Evolutionary conservation across 805 yeast genomes (phyloP), one percentile per base, ranked within the genome.

Genomic region (Komagataella kurtzmanii): DNA sequence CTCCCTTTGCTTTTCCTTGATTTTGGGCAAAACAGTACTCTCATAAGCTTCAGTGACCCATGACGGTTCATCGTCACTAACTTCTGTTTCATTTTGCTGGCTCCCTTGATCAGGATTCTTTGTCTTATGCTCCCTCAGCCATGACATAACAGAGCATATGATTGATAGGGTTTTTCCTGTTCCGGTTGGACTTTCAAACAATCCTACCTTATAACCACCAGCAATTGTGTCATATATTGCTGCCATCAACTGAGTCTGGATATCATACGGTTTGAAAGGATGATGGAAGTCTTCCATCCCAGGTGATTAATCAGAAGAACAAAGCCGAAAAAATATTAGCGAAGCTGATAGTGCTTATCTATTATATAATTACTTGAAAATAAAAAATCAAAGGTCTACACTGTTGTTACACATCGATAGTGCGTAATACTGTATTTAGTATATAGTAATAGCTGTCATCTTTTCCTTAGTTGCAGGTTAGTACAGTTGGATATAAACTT

Each of bases 101-200:
- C 53, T 50, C 21, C 14, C 21, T 24, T 19, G n/a, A 52, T 53
- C 47, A 51, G 51, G 12, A 52, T 43, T n/a, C 43, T 48, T 40
- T 49, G 49, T 55, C 58, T 52, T 21, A 56, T 58, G 50, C 56
- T 77, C 72, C 52, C 91, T 64, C 40, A 90, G 69, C 96, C 96
- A 90, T 0, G 90, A 79, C 76, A 90, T 74, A 0, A 91, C 71
- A 0, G 95, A 79, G 61, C 97, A 91, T 3, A 91, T 85, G 48
- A 90, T 66, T 0, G 96, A 88, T 2, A 91, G 68, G 0, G 97
- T 89, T 65, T 90, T 90, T 2, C 98, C 97, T 1, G 90, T 87
- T 6, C 98, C 98, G 0, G 98, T 90, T 0, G 98, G 98, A 53
- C 93, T 83, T 62, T 90, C 97, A 59, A 90, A 83, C 1, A 90